phyloP scores from a whole-genome alignment of 345 rosid genomes.

The Citrus inodora region DNA sequence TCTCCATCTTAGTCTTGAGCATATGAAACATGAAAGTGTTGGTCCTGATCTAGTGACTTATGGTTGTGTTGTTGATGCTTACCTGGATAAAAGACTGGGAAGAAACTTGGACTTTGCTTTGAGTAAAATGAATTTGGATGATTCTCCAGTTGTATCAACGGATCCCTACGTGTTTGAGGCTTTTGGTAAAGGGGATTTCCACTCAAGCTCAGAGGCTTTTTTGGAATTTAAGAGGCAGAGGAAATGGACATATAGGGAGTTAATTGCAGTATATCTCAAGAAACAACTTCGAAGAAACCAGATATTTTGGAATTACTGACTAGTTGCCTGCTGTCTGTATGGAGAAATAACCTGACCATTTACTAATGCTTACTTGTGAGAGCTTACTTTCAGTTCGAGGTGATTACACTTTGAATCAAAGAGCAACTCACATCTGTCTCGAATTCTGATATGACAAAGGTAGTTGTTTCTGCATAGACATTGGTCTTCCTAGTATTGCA shows the following conservation, averaged over 20 bases:
- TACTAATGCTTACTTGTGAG: background rate
- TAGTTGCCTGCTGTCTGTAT: background rate
- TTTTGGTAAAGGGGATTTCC: slow-evolving; percentile 84
- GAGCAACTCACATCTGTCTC: background rate
- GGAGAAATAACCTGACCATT: background rate
- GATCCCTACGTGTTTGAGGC: slow-evolving; percentile 67
- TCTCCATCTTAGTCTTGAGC: slow-evolving; percentile 81
- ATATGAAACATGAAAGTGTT: slow-evolving; percentile 59
- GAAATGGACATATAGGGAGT: slow-evolving; percentile 61
- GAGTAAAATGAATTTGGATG: slow-evolving; percentile 50
- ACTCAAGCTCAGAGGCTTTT: slow-evolving; percentile 69
- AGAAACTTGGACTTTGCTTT: slow-evolving; percentile 64
- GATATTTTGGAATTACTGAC: slow-evolving; percentile 84
- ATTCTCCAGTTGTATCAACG: slow-evolving; percentile 43
- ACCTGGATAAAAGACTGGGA: slow-evolving; percentile 66
- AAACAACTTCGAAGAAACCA: slow-evolving; percentile 59
- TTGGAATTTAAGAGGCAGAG: slow-evolving; percentile 47
- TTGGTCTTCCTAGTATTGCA: background rate
- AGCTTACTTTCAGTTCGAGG: background rate
- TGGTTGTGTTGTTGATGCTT: slow-evolving; percentile 81
- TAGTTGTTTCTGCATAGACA: background rate
- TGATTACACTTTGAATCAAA: background rate
- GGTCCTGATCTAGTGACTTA: slow-evolving; percentile 77
- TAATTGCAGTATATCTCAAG: slow-evolving; percentile 56
- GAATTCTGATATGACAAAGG: background rate